phyloP scores from a whole-genome alignment of 495 filamentous ascomycete species.

The Extremus antarcticus region DNA sequence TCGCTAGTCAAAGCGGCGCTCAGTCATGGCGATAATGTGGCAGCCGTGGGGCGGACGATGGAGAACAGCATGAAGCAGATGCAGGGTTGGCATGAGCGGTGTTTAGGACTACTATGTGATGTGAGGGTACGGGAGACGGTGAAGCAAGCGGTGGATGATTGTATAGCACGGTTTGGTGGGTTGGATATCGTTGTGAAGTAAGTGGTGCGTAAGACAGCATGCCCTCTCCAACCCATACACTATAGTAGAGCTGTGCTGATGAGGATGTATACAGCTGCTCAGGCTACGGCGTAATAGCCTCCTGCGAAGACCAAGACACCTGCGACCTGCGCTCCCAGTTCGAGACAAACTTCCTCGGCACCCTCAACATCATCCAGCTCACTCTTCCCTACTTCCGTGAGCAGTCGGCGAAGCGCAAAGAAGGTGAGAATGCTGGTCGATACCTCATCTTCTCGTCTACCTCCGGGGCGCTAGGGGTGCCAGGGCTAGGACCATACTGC shows the following conservation, averaged over 20 bases:
- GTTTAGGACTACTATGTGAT: slow-evolving; percentile 75
- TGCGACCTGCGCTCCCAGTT: slow-evolving; percentile 93
- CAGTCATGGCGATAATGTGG: slow-evolving; percentile 74
- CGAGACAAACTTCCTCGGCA: slow-evolving; percentile 93
- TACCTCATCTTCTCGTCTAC: slow-evolving; percentile 94
- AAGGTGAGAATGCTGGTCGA: slow-evolving; percentile 44
- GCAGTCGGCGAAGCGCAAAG: slow-evolving; percentile 23
- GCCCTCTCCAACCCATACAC: slow-evolving; percentile 1
- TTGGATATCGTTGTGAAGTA: slow-evolving; percentile 82
- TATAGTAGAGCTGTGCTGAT: too few relatives aligned
- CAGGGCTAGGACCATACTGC: slow-evolving; percentile 85
- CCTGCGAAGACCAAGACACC: slow-evolving; percentile 94
- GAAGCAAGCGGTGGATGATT: slow-evolving; percentile 52
- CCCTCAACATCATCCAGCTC: slow-evolving; percentile 84
- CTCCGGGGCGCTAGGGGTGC: slow-evolving; percentile 77
- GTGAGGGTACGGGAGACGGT: slow-evolving; percentile 76
- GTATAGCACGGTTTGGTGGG: slow-evolving; percentile 62
- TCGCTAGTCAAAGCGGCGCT: slow-evolving; percentile 74
- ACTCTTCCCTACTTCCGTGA: slow-evolving; percentile 79
- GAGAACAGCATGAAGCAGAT: slow-evolving; percentile 67
- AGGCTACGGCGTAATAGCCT: slow-evolving; percentile 85
- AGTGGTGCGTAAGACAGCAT: slow-evolving; percentile 1
- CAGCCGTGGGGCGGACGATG: slow-evolving; percentile 74
- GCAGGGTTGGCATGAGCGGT: slow-evolving; percentile 55
- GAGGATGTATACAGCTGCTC: slow-evolving; percentile 43